Base-by-base conservation (phyloP, 2,329 filamentous ascomycete species). In the Shiraia bambusicola region DNA sequence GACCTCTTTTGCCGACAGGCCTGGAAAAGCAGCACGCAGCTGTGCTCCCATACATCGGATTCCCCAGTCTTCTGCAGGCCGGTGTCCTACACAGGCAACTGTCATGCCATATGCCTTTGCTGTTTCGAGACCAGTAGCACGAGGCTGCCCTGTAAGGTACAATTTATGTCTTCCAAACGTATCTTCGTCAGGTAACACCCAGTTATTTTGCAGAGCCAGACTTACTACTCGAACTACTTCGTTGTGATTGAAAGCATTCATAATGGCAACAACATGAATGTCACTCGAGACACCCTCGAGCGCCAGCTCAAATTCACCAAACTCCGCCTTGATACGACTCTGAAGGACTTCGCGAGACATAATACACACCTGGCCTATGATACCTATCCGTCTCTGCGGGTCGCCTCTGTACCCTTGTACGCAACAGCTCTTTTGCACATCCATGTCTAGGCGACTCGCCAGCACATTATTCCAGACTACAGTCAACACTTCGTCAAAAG, bases 361-460 rank as follows among this genome's bases (percentile, higher is more conserved):
- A 8, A 42, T 38, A 8, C 26, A 40, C 5, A 62, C 45, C 15
- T 31, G 34, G 1, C 65, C 64, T 2, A 71, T 47, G n/a, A 70
- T 58, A 9, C 69, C 69, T 40, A 71, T 68, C 32, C 55, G 65
- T 22, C 68, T 55, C 13, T 65, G 58, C 5, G 62, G 38, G 36
- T 71, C 65, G 13, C 62, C 65, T 42, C 69, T 71, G 46, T 71
- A 71, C 9, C 69, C 68, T 40, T 67, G 62, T 4, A 70, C 50
- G 40, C 66, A 69, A 3, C 63, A 36, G 28, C 59, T 59, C 17
- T 56, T 46, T 0, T 30, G 34, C 3, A 61, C 37, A 22, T 60
- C 45, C 34, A 72, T 48, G 3, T 60, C 63, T 8, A 71, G 44
- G 3, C 60, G 58, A 29, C 28, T 47, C 13, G 66, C 67, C 13